Conservation (phyloP, 371 early-diverging fungal species). For the Circinella umbellata region DNA sequence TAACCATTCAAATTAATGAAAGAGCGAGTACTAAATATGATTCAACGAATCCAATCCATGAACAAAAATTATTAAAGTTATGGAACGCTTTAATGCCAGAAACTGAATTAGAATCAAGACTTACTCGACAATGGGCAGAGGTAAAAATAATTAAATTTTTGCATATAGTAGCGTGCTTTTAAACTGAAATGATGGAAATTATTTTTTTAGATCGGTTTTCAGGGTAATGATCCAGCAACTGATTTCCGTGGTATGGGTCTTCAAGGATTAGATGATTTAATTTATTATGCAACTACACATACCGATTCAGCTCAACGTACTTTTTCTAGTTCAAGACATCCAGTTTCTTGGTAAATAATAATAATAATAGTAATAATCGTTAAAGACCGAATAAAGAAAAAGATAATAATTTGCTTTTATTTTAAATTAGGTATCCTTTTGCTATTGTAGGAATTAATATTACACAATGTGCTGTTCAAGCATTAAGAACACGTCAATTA, state of each 20-base stretch:
- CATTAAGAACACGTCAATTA: constrained; percentile 67
- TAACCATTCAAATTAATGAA: constrained; percentile 64
- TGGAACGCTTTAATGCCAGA: constrained; percentile 74
- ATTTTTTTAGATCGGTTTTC: constrained; percentile 70
- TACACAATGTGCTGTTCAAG: constrained; percentile 68
- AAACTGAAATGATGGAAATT: constrained; percentile 20
- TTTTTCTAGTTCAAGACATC: constrained; percentile 59
- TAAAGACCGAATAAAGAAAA: no score
- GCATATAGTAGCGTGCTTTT: not conserved
- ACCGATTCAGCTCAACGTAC: constrained; percentile 57
- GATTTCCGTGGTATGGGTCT: constrained; percentile 91
- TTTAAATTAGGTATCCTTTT: constrained; percentile 68
- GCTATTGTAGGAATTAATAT: constrained; percentile 87
- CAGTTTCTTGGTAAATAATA: constrained; percentile 37
- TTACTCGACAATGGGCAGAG: constrained; percentile 72
- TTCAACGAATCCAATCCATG: constrained; percentile 63
- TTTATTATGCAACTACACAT: constrained; percentile 69
- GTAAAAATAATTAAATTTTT: no score
- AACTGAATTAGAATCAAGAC: constrained; percentile 51
- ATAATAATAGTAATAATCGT: no score
- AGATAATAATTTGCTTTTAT: not conserved
- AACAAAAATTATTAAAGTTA: constrained; percentile 71
- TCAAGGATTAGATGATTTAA: constrained; percentile 76
- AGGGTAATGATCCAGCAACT: constrained; percentile 84
- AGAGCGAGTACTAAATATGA: constrained; percentile 75